A percentile compares a stretch with the other conserved stretches of the same genome.
These are phyloP conservation scores for Dictyostelium brefeldianum DNA, from an alignment of 78 protist genomes.

Conservation along the genomic window DNA sequence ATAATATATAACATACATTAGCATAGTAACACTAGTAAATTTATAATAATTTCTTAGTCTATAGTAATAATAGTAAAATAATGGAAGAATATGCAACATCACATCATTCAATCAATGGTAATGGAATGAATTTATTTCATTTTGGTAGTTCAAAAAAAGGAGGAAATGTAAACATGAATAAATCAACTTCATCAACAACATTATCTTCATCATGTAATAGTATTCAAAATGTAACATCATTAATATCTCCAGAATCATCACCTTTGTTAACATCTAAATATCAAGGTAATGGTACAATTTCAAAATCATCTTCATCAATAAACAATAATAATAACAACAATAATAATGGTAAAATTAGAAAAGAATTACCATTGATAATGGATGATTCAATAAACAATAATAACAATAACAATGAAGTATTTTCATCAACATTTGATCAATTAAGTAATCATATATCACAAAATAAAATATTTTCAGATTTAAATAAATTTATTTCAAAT, in stretches of 20 bases:
- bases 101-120: constrained; percentile 1
- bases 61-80: too few species aligned
- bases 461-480: constrained; percentile 32
- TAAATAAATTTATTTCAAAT: constrained; percentile 9
- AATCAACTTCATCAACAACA: not conserved
- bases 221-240: constrained; percentile 28
- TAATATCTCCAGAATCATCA: constrained; percentile 66
- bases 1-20: too few species aligned
- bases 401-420: not conserved
- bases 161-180: not conserved
- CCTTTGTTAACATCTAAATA: not conserved
- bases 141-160: not conserved
- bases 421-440: constrained; percentile 43
- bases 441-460: constrained; percentile 22
- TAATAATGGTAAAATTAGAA: not conserved
- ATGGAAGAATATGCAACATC: constrained; percentile 14
- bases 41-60: too few species aligned
- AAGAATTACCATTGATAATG: not conserved
- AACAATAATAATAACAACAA: not conserved
- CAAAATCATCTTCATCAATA: not conserved
- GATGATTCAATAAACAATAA: not conserved
- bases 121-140: not conserved
- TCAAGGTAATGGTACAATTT: not conserved
- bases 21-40: too few species aligned
- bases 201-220: constrained; percentile 4